Evolutionary conservation across 1,139 yeast genomes (phyloP), one percentile per base, ranked within the genome.

Genomic region (Candida labiduridarum): DNA sequence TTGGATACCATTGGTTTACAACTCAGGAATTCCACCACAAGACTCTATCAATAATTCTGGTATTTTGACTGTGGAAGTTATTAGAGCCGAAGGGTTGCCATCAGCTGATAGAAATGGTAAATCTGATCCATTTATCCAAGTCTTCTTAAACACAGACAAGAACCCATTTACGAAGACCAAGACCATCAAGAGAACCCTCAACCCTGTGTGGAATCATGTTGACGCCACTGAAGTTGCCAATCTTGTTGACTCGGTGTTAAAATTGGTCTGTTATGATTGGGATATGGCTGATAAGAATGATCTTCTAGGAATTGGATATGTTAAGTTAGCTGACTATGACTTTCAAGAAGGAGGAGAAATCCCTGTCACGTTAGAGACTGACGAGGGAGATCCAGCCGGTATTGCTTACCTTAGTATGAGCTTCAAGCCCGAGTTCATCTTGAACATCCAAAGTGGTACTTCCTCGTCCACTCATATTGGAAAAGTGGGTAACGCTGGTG

Each of bases 211-310:
- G 94, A 86, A 92, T 64, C 96, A 89, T 69, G 64, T 71, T 0
- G 69, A 76, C 2, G 72, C 79, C 18, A 72, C 84, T 31, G 74
- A 76, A 25, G 81, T 87, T 22, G 64, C 72, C 38, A 80, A 87
- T 65, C 81, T 89, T 62, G 82, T 79, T 50, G 84, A 83, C 62
- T 82, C 90, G 11, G 67, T 69, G 4, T 68, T 92, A 51, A 72
- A 72, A 52, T 75, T 89, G 46, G 80, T 77, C 50, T 83, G 89
- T 31, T 78, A 67, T 60, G 99, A 94, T 65, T 92, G 97, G 97
- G 99, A 94, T 69, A 82, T 92, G 57, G 97, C 96, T 55, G 89
- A 85, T 55, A 83, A 80, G 55, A 95, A 94, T 66, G 98, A 94
- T 67, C 75, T 79, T 53, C 76, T 94, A 52, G 96, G 98, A 50